Base-by-base conservation (phyloP, 2,329 filamentous ascomycete genomes). In the Colletotrichum sp. region DNA sequence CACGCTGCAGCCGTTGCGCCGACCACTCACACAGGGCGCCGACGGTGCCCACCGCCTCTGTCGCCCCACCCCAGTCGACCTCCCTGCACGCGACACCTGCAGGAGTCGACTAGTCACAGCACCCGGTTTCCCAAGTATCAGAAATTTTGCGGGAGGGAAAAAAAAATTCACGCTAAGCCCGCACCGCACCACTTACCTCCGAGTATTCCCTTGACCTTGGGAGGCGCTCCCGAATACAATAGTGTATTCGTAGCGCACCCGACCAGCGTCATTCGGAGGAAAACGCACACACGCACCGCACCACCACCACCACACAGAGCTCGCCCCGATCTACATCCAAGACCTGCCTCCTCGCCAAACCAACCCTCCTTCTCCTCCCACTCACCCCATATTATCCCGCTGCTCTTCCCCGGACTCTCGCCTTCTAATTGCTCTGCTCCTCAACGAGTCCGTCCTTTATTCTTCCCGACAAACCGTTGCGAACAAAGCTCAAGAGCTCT, bases 231-330 rank as follows among this genome's bases (percentile, higher is more conserved):
- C 18, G 52, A 68, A 69, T 68, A 68, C 63, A 44, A 32, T n/a
- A 63, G 30, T 57, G 24, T 26, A 44, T 63, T 30, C 60, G 26
- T 39, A 70, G 52, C 60, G 39, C 64, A 72, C 55, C 75, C 76
- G 64, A 65, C 62, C 76, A 77, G 77, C 77, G 77, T 78, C 75
- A 78, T 77, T 76, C 74, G 62, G 68, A 65, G 76, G 62, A 71
- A 68, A 30, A 62, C 24, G 57, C 57, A 62, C 68, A 62, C 71
- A 57, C 68, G 71, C 72, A 76, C 39, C 39, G 39, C 39, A 49
- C 39, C 39, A 49, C 39, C 39, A 52, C 44, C 68, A 71, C 63
- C 63, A 63, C 34, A 26, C 71, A 24, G 64, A 73, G 66, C 66
- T 66, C 21, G 36, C 63, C 39, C 62, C 34, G 28, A 73, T 65